Evolutionary conservation across 306 rosid species (phyloP).

Genomic region (Quercus gilva): DNA sequence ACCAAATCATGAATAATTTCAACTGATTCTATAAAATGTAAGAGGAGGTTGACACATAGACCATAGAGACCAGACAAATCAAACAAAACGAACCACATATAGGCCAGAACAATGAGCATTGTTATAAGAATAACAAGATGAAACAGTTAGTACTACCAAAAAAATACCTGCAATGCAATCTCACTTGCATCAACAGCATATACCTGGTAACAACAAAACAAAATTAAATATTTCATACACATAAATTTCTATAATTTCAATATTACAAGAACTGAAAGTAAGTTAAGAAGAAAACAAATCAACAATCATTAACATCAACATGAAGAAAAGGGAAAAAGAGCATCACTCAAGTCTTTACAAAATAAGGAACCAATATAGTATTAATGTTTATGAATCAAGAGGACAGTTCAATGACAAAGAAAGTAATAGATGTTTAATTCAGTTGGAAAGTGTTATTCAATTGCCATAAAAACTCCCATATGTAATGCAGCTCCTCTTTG

Average conservation of each 20-base stretch:
- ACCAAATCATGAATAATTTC: not conserved
- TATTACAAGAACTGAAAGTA: not conserved
- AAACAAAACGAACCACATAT: not conserved
- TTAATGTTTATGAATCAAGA: not conserved
- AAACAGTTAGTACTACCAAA: constrained; percentile 17
- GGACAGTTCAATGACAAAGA: not conserved
- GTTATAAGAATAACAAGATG: not conserved
- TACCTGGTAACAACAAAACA: constrained; percentile 54
- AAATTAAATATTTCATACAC: constrained; percentile 17
- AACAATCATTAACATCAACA: not conserved
- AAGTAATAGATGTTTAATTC: no score
- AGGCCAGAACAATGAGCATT: not conserved
- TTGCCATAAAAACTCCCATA: no score
- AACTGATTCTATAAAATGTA: not conserved
- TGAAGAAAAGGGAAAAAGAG: not conserved
- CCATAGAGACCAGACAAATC: not conserved
- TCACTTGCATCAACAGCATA: constrained; percentile 99
- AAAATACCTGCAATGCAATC: constrained; percentile 88
- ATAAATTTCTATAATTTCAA: not conserved
- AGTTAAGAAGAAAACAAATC: not conserved
- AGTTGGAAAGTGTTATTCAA: no score
- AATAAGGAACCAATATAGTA: not conserved
- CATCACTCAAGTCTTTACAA: not conserved
- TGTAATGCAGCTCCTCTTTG: no score
- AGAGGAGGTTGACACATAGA: not conserved